A percentile compares a stretch with the other conserved stretches of the same genome.
Conservation (phyloP, 495 filamentous ascomycete genomes). For the Umbilicaria muhlenbergii region DNA sequence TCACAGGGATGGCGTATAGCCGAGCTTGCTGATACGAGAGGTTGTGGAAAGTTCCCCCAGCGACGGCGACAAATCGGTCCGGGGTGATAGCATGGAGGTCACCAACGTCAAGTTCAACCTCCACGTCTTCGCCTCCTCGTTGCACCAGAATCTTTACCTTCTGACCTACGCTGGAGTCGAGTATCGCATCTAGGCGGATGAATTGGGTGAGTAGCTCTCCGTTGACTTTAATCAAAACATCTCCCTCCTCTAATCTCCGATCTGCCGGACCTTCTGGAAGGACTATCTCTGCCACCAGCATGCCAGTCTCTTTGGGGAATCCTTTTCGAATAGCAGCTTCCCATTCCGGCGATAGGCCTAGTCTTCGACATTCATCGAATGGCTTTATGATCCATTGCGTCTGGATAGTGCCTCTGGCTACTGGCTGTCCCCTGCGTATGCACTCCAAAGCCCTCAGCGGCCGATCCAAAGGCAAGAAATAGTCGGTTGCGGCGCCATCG, state of each 20-base stretch:
- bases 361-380: constrained; percentile 89
- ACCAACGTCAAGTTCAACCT: constrained; percentile 73
- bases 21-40: constrained; percentile 93
- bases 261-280: constrained; percentile 82
- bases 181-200: constrained; percentile 77
- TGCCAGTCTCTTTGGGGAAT: constrained; percentile 87
- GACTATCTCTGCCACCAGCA: constrained; percentile 92
- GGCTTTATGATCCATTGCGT: constrained; percentile 94
- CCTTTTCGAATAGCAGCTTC: constrained; percentile 65
- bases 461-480: constrained; percentile 88
- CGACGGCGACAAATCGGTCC: constrained; percentile 86
- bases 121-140: constrained; percentile 73
- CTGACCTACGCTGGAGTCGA: constrained; percentile 73
- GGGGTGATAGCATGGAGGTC: constrained; percentile 92
- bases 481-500: constrained; percentile 93
- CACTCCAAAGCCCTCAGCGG: constrained; percentile 75
- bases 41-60: constrained; percentile 85
- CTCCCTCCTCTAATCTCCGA: constrained; percentile 75
- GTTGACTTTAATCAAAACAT: constrained; percentile 92
- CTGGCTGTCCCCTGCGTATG: constrained; percentile 55
- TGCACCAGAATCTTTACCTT: constrained; percentile 65
- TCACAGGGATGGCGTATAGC: constrained; percentile 78
- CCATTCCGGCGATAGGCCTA: constrained; percentile 74
- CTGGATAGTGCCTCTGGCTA: constrained; percentile 89
- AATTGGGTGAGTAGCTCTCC: constrained; percentile 90